Percentiles rank a stretch among this genome's conserved stretches.
Evolutionary conservation across 2,329 filamentous ascomycete genomes (phyloP).

Genomic region (Fusarium liriodendri): DNA sequence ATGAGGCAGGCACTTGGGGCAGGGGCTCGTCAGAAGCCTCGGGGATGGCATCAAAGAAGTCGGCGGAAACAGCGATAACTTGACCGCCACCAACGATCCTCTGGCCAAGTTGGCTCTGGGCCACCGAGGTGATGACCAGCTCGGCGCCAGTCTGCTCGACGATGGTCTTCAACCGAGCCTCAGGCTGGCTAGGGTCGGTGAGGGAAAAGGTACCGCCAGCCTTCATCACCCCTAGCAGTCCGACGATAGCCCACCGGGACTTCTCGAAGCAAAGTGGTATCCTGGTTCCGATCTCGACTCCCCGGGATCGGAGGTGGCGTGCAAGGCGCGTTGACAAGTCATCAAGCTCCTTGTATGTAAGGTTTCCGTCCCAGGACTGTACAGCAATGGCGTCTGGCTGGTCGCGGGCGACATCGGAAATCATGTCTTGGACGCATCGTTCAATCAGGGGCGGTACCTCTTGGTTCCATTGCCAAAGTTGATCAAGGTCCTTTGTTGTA

Average conservation of each 20-base stretch:
- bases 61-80: slow-evolving; percentile 49
- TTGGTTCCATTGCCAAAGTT: slow-evolving; percentile 61
- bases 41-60: slow-evolving; percentile 39
- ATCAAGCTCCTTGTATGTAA: slow-evolving; percentile 60
- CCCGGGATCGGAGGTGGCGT: slow-evolving; percentile 49
- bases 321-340: slow-evolving; percentile 56
- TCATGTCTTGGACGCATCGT: slow-evolving; percentile 60
- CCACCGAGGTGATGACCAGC: slow-evolving; percentile 52
- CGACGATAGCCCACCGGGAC: slow-evolving; percentile 58
- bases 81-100: slow-evolving; percentile 51
- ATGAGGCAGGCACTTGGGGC: slow-evolving; percentile 52
- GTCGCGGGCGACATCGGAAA: slow-evolving; percentile 51
- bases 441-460: slow-evolving; percentile 53
- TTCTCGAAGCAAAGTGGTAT: slow-evolving; percentile 65
- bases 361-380: slow-evolving; percentile 62
- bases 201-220: slow-evolving; percentile 60
- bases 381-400: slow-evolving; percentile 56
- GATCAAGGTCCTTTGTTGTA: slow-evolving; percentile 52
- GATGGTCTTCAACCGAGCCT: slow-evolving; percentile 57
- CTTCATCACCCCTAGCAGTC: slow-evolving; percentile 60
- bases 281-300: slow-evolving; percentile 52
- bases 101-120: slow-evolving; percentile 52
- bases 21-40: slow-evolving; percentile 31
- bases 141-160: slow-evolving; percentile 51
- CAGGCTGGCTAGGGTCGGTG: slow-evolving; percentile 59